Conservation (phyloP, 2,329 filamentous ascomycete genomes). For the Emergomyces africanus region DNA sequence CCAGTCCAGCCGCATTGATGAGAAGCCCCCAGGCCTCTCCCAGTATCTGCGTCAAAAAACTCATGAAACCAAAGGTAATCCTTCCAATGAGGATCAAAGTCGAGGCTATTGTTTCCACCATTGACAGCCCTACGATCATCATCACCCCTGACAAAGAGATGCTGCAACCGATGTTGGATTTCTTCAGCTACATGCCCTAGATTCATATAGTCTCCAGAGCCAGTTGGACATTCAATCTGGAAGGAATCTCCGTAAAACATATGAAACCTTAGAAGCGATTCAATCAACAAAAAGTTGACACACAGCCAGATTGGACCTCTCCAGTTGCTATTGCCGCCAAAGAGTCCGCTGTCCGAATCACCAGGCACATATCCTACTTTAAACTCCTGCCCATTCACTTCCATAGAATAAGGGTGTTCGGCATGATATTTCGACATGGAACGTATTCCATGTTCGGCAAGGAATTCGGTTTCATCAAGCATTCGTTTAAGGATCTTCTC, state of each 20-base stretch:
- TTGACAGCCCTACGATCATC: constrained; percentile 84
- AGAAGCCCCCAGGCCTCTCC: constrained; percentile 76
- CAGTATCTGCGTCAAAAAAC: constrained; percentile 89
- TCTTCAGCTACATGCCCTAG: constrained; percentile 89
- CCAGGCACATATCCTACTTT: constrained; percentile 81
- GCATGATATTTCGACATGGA: constrained; percentile 88
- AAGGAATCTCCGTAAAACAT: constrained; percentile 87
- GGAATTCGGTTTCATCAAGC: constrained; percentile 88
- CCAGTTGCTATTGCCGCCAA: constrained; percentile 98
- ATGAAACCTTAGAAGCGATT: constrained; percentile 89
- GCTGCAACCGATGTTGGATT: constrained; percentile 85
- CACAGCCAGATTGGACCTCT: constrained; percentile 91
- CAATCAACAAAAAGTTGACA: constrained; percentile 88
- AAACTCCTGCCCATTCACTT: constrained; percentile 85
- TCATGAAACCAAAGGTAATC: constrained; percentile 94
- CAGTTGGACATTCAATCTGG: constrained; percentile 85
- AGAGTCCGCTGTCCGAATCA: constrained; percentile 91
- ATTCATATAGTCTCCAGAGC: constrained; percentile 91
- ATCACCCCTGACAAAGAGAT: constrained; percentile 74
- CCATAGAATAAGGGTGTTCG: constrained; percentile 83
- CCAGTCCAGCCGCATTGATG: constrained; percentile 98
- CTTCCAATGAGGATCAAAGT: constrained; percentile 88
- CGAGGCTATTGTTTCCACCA: constrained; percentile 66
- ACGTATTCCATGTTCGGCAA: constrained; percentile 79
- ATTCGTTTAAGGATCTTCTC: constrained; percentile 81